These are phyloP conservation scores for Stephanodiscus minutulus DNA, from an alignment of 108 stramenopile species.

Conservation along the genomic window DNA sequence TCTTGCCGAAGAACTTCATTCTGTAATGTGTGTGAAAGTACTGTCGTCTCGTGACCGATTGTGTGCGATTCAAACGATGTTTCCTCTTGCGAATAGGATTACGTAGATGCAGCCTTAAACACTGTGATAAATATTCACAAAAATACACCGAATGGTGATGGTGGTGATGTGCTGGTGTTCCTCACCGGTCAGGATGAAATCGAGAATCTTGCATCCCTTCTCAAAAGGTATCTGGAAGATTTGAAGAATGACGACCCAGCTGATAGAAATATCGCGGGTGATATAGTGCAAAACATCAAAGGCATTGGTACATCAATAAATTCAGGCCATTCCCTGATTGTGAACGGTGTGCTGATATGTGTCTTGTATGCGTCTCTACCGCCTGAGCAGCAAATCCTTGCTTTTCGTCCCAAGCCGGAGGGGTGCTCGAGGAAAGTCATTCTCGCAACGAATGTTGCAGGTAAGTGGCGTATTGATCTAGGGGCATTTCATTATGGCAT, in stretches of 20 bases:
- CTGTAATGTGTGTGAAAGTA: neutral
- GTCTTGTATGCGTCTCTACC: constrained; percentile 80
- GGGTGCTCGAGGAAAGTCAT: constrained; percentile 86
- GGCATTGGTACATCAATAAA: constrained; percentile 67
- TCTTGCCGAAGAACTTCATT: neutral
- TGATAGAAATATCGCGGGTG: constrained; percentile 15
- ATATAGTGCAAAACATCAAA: constrained; percentile 61
- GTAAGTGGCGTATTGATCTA: constrained; percentile 8
- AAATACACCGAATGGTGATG: constrained; percentile 70
- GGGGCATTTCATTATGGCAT: neutral
- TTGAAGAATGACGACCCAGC: constrained; percentile 37
- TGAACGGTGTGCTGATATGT: constrained; percentile 79
- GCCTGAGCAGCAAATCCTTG: constrained; percentile 73
- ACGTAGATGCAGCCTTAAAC: constrained; percentile 79
- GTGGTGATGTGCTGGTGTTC: constrained; percentile 93
- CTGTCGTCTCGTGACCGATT: neutral
- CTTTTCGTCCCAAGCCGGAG: constrained; percentile 73
- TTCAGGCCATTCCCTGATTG: constrained; percentile 55
- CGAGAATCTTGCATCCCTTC: constrained; percentile 69
- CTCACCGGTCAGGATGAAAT: constrained; percentile 98
- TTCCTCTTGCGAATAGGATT: constrained; percentile 51
- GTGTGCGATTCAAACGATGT: neutral
- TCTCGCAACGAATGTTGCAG: constrained; percentile 93
- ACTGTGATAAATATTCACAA: constrained; percentile 89
- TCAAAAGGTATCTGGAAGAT: constrained; percentile 75